Conservation (phyloP, 2,329 filamentous ascomycete species). For the Talaromyces verruculosus region DNA sequence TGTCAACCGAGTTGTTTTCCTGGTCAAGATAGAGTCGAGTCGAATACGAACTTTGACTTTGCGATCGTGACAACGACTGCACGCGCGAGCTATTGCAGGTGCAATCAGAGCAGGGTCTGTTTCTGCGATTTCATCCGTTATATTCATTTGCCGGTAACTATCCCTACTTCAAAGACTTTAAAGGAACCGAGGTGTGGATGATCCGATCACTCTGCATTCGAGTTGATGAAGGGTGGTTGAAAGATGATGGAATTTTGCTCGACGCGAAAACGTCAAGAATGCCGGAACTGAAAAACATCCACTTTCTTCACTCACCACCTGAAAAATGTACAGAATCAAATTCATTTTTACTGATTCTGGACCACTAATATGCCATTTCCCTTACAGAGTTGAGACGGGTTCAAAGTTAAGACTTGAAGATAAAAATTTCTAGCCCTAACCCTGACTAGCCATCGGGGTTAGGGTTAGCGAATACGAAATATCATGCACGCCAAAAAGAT, state of each 20-base stretch:
- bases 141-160: background rate
- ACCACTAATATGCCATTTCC: background rate
- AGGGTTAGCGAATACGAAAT: background rate
- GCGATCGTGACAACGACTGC: conserved; percentile 8
- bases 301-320: background rate
- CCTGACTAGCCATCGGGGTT: background rate
- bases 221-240: background rate
- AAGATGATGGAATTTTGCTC: background rate
- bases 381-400: background rate
- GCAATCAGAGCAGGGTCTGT: conserved; percentile 1
- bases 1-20: background rate
- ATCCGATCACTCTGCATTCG: background rate
- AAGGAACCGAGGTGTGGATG: background rate
- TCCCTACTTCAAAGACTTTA: too few relatives aligned
- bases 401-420: background rate
- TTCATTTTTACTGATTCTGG: background rate
- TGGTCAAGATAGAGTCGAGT: background rate
- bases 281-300: background rate
- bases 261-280: background rate
- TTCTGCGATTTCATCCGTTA: background rate
- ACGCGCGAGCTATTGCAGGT: conserved; percentile 3
- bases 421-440: background rate
- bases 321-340: background rate
- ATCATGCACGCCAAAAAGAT: background rate
- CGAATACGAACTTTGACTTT: conserved; percentile 5